These are phyloP conservation scores for Akanthomyces muscarius DNA, from an alignment of 2,329 filamentous ascomycete species.

Conservation along the genomic window DNA sequence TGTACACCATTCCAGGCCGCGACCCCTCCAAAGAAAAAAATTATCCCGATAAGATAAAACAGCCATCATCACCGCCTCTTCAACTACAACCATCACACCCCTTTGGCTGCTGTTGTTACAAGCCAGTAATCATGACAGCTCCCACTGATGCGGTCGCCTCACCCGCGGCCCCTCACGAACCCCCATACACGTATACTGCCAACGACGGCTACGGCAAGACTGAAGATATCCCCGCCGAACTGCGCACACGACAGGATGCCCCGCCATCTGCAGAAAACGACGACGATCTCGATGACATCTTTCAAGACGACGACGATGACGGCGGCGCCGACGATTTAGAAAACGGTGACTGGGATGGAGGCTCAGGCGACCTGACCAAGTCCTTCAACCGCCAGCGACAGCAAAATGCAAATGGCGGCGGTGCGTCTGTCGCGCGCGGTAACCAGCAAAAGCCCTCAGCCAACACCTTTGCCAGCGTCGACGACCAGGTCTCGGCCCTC, in stretches of 20 bases:
- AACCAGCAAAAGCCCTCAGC: constrained; percentile 76
- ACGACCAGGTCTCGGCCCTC: constrained; percentile 84
- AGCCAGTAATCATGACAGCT: constrained; percentile 7
- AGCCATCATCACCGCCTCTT: neutral
- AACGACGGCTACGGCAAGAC: constrained; percentile 42
- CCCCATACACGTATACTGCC: constrained; percentile 41
- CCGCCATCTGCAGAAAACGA: constrained; percentile 22
- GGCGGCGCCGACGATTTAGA: constrained; percentile 62
- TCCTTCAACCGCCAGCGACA: constrained; percentile 82
- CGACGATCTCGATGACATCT: constrained; percentile 39
- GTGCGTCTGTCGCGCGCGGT: constrained; percentile 58
- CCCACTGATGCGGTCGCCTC: constrained; percentile 22
- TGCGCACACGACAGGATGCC: constrained; percentile 28
- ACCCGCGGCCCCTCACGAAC: constrained; percentile 41
- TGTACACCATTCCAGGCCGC: neutral
- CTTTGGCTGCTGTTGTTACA: neutral
- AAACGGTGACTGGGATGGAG: constrained; percentile 51
- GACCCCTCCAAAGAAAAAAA: constrained; percentile 14
- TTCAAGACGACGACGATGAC: constrained; percentile 42
- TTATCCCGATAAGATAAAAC: constrained; percentile 13
- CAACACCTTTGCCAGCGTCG: constrained; percentile 74
- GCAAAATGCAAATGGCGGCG: constrained; percentile 45
- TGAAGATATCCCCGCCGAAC: constrained; percentile 31
- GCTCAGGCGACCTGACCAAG: constrained; percentile 70
- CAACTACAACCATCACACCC: neutral